A percentile compares a stretch with the other conserved stretches of the same genome.
Evolutionary conservation across 768 basidiomycete genomes (phyloP).

Genomic region (Coprinopsis strossmayeri): DNA sequence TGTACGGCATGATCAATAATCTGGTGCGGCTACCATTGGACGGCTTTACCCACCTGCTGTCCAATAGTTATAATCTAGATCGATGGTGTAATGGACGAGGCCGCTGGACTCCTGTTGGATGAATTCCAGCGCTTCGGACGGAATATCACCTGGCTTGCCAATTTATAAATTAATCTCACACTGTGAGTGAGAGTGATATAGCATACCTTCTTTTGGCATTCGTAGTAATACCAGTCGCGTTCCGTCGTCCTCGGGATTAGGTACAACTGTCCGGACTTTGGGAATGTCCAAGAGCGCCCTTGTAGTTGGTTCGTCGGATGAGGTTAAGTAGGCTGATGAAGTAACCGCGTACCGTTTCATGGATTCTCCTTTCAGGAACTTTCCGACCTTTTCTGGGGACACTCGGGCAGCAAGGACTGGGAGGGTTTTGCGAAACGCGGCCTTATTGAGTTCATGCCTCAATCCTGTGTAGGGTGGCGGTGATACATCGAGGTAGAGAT

Average conservation of each 20-base stretch:
- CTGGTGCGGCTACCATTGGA: not conserved
- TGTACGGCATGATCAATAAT: constrained; percentile 21
- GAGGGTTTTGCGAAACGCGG: constrained; percentile 58
- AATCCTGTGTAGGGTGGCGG: constrained; percentile 43
- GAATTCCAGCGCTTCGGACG: constrained; percentile 46
- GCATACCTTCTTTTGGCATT: constrained; percentile 53
- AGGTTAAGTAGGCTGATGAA: constrained; percentile 4
- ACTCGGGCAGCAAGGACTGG: constrained; percentile 65
- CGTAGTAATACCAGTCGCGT: constrained; percentile 63
- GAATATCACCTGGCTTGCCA: constrained; percentile 63
- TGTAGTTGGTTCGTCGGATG: no score
- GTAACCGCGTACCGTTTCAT: constrained; percentile 47
- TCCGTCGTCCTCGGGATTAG: constrained; percentile 40
- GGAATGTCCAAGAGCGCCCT: constrained; percentile 65
- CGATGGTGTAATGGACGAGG: constrained; percentile 51
- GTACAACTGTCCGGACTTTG: constrained; percentile 54
- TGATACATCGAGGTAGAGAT: constrained; percentile 31
- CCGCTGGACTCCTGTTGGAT: constrained; percentile 50
- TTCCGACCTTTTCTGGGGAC: constrained; percentile 46
- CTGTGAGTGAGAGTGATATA: not conserved
- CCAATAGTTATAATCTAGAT: constrained; percentile 86
- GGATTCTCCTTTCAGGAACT: constrained; percentile 48
- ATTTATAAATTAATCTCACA: constrained; percentile 11
- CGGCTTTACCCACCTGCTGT: constrained; percentile 50
- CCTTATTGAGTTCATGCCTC: constrained; percentile 48